Conservation (phyloP, 2,329 filamentous ascomycete genomes). For the Pyrenochaeta sp. region DNA sequence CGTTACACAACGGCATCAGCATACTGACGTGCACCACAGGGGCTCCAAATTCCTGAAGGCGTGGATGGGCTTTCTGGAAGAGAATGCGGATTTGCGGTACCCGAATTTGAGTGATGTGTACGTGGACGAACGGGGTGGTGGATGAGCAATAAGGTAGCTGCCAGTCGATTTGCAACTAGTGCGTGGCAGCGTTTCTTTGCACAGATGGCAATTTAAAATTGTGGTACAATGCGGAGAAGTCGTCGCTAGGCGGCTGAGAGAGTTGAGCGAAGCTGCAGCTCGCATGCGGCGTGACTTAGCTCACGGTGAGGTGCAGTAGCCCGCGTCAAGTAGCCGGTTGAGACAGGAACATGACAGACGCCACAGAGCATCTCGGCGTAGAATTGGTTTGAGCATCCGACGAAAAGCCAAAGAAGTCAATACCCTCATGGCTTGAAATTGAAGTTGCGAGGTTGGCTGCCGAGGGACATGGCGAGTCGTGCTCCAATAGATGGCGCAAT, state of each 20-base stretch:
- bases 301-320: slow-evolving; percentile 9
- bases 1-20: slow-evolving; percentile 16
- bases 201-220: background rate
- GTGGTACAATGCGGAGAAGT: slow-evolving; percentile 5
- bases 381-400: background rate
- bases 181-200: background rate
- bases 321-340: slow-evolving; percentile 5
- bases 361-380: background rate
- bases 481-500: slow-evolving; percentile 4
- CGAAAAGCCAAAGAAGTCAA: background rate
- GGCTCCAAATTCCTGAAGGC: slow-evolving; percentile 84
- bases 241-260: slow-evolving; percentile 12
- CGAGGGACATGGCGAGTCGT: background rate
- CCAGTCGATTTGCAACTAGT: slow-evolving; percentile 12
- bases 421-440: background rate
- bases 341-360: slow-evolving; percentile 9
- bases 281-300: slow-evolving; percentile 28
- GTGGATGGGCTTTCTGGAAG: slow-evolving; percentile 93
- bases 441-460: background rate
- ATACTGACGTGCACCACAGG: slow-evolving; percentile 57
- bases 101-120: slow-evolving; percentile 69
- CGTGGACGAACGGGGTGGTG: slow-evolving; percentile 38
- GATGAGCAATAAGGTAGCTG: slow-evolving; percentile 14
- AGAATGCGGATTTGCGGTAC: slow-evolving; percentile 88
- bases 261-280: slow-evolving; percentile 13